These are phyloP conservation scores for Striga asiatica DNA, from an alignment of 257 asterid genomes.

Conservation along the genomic window DNA sequence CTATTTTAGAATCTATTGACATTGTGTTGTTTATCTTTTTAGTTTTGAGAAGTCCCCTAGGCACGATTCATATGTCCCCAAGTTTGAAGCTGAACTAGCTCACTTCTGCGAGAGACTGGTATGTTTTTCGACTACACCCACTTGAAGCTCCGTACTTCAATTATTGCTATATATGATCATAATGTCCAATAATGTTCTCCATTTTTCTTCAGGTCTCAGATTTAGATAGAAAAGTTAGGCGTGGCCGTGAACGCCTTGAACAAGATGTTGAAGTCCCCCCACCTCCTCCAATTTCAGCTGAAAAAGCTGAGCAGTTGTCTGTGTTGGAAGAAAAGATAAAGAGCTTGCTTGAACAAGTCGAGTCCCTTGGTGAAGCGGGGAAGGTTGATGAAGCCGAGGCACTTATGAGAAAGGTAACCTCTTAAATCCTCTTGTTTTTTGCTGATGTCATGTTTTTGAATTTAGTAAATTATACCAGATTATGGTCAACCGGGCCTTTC, in stretches of 20 bases:
- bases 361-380: constrained; percentile 98
- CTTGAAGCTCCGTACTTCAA: too few species aligned
- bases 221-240: constrained; percentile 87
- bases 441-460: background rate
- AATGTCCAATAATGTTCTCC: background rate
- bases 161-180: background rate
- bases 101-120: constrained; percentile 91
- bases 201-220: constrained; percentile 56
- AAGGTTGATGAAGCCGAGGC: constrained; percentile 99
- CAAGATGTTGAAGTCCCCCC: constrained; percentile 85
- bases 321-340: constrained; percentile 91
- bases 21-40: constrained; percentile 22
- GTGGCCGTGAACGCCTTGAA: constrained; percentile 94
- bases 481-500: constrained; percentile 4
- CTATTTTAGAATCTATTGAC: constrained; percentile 10
- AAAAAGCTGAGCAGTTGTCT: constrained; percentile 81
- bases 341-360: constrained; percentile 93
- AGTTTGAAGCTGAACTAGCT: constrained; percentile 92
- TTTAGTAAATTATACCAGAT: background rate
- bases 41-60: constrained; percentile 94
- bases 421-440: background rate
- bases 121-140: constrained; percentile 26
- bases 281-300: constrained; percentile 92
- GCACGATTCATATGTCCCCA: constrained; percentile 70
- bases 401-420: constrained; percentile 86